These are phyloP conservation scores for Tetrapyrgos nigripes DNA, from an alignment of 1,284 basidiomycete species.

Conservation along the genomic window DNA sequence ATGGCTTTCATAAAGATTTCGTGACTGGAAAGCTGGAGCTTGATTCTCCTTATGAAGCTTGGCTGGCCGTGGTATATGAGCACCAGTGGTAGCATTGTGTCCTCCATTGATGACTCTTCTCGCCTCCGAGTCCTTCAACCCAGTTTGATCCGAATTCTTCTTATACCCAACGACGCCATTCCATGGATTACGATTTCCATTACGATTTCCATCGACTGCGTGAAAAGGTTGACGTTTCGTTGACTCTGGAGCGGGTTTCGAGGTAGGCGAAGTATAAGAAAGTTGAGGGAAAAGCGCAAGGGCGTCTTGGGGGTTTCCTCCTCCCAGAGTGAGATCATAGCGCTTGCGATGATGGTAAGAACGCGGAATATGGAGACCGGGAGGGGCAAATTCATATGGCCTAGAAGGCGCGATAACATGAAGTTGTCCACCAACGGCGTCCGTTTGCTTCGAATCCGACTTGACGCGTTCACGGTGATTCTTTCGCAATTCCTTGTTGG, in stretches of 20 bases:
- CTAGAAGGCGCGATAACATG: too few relatives aligned
- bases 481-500: not conserved
- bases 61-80: not conserved
- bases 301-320: too few relatives aligned
- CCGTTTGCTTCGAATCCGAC: not conserved
- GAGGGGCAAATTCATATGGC: too few relatives aligned
- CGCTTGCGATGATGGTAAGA: too few relatives aligned
- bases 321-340: too few relatives aligned
- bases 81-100: not conserved
- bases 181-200: not conserved
- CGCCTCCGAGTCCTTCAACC: not conserved
- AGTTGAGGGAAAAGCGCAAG: too few relatives aligned
- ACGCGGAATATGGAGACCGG: too few relatives aligned
- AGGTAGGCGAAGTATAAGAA: too few relatives aligned
- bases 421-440: not conserved
- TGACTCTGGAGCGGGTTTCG: not conserved
- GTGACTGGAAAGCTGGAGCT: not conserved
- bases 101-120: not conserved
- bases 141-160: not conserved
- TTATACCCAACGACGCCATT: not conserved
- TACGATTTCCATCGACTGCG: too few relatives aligned
- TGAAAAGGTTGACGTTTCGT: not conserved
- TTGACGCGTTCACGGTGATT: not conserved
- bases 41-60: not conserved
- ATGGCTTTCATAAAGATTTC: too few relatives aligned